Evolutionary conservation across 2,329 filamentous ascomycete species (phyloP), one percentile per base, ranked within the genome.

Genomic region (Lachnellula suecica): DNA sequence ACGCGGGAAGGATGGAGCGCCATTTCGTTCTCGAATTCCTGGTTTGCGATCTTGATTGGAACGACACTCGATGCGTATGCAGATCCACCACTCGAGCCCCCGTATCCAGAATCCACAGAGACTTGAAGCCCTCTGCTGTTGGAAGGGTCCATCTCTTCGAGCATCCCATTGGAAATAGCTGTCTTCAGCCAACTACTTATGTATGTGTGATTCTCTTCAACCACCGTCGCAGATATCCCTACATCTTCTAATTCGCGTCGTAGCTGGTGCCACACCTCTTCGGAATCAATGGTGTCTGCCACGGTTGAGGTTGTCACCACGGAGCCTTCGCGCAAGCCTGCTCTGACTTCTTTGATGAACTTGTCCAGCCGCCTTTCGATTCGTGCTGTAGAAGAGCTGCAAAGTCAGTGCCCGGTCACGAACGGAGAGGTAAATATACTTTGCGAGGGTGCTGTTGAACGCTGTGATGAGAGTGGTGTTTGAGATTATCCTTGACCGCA

Each of bases 211-310:
- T 66, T 58, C 31, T 66, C 64, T 31, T 37, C 34, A 31, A 37
- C 34, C 34, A 37, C 34, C 6, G 10, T 37, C 5, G 34, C 64
- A 54, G 49, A 63, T 54, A 66, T 65, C n/a, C 59, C 61, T 4
- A 67, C 54, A 41, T 66, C 59, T 48, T 64, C 61, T 3, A 67
- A 57, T 29, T 64, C 61, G 20, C 59, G 59, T 43, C 60, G 55
- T 11, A 67, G 53, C 47, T 64, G 52, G 27, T 51, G 46, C 62
- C 57, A 65, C 8, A 64, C 59, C 29, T 62, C 57, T 22, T 57
- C 58, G 7, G 59, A 58, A 31, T 63, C 60, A 47, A 64, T 62
- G 11, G 51, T 56, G 41, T 63, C 61, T 24, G 49, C 46, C 10
- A 57, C 56, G 44, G 59, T 52, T n/a, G 10, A 60, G 47, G 1